phyloP scores from a whole-genome alignment of 2,329 filamentous ascomycete genomes.

The Colletotrichum viniferum region DNA sequence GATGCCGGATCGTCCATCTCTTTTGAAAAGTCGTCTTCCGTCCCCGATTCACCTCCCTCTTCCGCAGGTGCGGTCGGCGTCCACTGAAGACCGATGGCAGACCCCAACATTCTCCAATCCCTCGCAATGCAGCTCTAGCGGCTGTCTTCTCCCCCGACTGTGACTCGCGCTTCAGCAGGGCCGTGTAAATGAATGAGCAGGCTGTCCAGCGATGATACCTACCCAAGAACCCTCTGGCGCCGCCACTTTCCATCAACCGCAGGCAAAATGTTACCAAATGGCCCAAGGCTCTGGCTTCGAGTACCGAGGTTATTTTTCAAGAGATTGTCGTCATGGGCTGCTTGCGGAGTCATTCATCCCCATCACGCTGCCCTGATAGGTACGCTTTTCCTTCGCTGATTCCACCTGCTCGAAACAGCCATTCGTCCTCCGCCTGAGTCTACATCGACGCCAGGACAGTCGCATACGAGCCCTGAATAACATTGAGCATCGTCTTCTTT shows the following conservation, averaged over 20 bases:
- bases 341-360: not conserved
- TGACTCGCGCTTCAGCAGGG: not conserved
- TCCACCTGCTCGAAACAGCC: not conserved
- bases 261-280: not conserved
- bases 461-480: too few species aligned
- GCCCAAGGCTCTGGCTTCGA: not conserved
- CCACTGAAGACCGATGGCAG: not conserved
- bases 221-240: not conserved
- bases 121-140: not conserved
- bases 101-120: not conserved
- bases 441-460: too few species aligned
- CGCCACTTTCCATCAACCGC: not conserved
- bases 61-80: not conserved
- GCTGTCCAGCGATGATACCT: not conserved
- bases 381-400: not conserved
- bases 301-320: not conserved
- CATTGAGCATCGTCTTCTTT: too few species aligned
- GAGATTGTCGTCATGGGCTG: not conserved
- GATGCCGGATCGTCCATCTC: too few species aligned
- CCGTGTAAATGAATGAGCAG: not conserved
- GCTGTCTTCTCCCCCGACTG: not conserved
- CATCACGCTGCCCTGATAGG: not conserved
- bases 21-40: too few species aligned
- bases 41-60: not conserved
- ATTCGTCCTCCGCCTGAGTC: too few species aligned